Conservation (phyloP, 2,329 filamentous ascomycete species). For the Aspergillus candidus region DNA sequence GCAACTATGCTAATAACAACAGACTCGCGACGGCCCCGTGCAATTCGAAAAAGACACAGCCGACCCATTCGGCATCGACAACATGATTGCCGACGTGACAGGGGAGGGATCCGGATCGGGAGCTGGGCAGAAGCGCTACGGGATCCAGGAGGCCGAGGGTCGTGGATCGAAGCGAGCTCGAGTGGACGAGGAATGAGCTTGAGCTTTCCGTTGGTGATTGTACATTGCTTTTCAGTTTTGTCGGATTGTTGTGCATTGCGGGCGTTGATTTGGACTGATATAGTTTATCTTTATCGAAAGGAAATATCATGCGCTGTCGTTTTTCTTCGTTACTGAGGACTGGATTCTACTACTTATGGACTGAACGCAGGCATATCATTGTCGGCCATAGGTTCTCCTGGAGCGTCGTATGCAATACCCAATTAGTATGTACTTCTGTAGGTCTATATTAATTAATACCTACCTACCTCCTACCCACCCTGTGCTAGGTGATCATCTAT, state of each 20-base stretch:
- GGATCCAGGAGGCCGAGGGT: conserved; percentile 37
- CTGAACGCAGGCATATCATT: not conserved
- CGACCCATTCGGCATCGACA: conserved; percentile 91
- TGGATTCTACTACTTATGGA: not conserved
- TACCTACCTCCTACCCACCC: no score
- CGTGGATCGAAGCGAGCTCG: conserved; percentile 59
- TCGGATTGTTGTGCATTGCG: conserved; percentile 22
- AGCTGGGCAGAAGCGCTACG: conserved; percentile 44
- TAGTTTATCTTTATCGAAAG: not conserved
- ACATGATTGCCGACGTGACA: conserved; percentile 77
- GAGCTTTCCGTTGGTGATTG: not conserved
- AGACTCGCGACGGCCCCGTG: conserved; percentile 82
- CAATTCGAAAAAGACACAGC: conserved; percentile 86
- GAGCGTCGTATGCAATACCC: no score
- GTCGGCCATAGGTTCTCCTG: no score
- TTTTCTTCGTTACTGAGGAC: not conserved
- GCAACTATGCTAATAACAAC: conserved; percentile 1
- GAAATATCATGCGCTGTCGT: not conserved
- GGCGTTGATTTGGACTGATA: conserved; percentile 21
- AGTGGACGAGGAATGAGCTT: not conserved
- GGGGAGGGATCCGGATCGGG: conserved; percentile 27
- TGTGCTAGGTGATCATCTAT: no score
- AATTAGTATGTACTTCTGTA: no score
- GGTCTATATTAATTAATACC: no score
- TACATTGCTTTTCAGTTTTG: conserved; percentile 7